phyloP scores from a whole-genome alignment of 192 early-diverging fungal genomes.

The Linnemannia exigua region DNA sequence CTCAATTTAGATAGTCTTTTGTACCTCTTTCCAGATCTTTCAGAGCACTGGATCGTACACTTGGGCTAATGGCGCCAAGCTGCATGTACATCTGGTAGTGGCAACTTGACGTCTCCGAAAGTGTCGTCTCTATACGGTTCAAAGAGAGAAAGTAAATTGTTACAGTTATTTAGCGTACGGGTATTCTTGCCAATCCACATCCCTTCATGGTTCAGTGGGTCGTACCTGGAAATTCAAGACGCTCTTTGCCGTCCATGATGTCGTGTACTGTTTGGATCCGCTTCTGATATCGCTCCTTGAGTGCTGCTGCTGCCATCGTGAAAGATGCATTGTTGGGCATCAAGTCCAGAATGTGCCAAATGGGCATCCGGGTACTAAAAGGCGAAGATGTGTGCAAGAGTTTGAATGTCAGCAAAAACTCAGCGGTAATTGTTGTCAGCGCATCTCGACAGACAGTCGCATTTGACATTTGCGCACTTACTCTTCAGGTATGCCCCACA shows the following conservation, averaged over 20 bases:
- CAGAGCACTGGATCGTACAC: slow-evolving; percentile 51
- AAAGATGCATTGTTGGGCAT: slow-evolving; percentile 60
- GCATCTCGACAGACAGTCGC: background rate
- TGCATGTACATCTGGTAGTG: slow-evolving; percentile 63
- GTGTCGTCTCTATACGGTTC: slow-evolving; percentile 25
- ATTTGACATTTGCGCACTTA: slow-evolving; percentile 15
- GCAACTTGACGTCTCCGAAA: slow-evolving; percentile 46
- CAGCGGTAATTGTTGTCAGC: background rate
- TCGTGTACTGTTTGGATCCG: slow-evolving; percentile 55
- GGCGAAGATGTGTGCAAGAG: too few relatives aligned
- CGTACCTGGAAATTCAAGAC: slow-evolving; percentile 50
- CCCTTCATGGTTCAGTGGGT: background rate
- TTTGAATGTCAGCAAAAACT: background rate
- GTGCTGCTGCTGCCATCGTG: slow-evolving; percentile 26
- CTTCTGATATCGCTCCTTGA: slow-evolving; percentile 57
- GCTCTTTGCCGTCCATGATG: slow-evolving; percentile 32
- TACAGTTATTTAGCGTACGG: background rate
- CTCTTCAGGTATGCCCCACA: slow-evolving; percentile 63
- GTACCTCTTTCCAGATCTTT: slow-evolving; percentile 65
- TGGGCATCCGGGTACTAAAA: slow-evolving; percentile 43
- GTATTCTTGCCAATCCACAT: background rate
- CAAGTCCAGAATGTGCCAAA: slow-evolving; percentile 60
- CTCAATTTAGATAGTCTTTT: background rate
- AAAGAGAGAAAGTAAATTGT: background rate
- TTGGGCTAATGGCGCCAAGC: slow-evolving; percentile 58